These are phyloP conservation scores for Aciculoconidium aculeatum DNA, from an alignment of 805 yeast species.

Conservation along the genomic window DNA sequence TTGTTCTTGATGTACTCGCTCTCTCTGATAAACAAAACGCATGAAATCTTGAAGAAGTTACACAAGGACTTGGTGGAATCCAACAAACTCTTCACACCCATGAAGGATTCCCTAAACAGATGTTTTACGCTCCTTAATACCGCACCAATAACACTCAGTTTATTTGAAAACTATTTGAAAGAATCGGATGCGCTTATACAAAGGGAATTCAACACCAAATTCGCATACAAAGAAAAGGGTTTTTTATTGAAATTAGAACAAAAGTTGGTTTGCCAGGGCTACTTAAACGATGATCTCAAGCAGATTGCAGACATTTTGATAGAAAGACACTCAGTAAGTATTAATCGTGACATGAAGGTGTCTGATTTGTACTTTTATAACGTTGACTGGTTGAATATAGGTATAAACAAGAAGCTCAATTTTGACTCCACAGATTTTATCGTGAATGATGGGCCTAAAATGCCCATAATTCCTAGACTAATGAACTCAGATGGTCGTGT, in stretches of 20 bases:
- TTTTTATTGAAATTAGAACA: slow-evolving; percentile 51
- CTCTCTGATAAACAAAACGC: slow-evolving; percentile 58
- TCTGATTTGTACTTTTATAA: slow-evolving; percentile 59
- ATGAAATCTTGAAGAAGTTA: slow-evolving; percentile 50
- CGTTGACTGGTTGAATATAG: slow-evolving; percentile 55
- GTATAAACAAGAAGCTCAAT: slow-evolving; percentile 17
- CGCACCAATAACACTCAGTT: slow-evolving; percentile 50
- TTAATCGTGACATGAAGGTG: slow-evolving; percentile 41
- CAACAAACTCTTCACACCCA: slow-evolving; percentile 40
- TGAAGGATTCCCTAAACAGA: slow-evolving; percentile 47
- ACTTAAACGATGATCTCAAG: slow-evolving; percentile 41
- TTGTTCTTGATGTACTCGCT: slow-evolving; percentile 61
- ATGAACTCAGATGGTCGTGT: slow-evolving; percentile 17
- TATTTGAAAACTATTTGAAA: slow-evolving; percentile 56
- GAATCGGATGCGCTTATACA: slow-evolving; percentile 44
- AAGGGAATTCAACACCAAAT: slow-evolving; percentile 21
- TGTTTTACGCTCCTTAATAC: slow-evolving; percentile 42
- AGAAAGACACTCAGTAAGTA: slow-evolving; percentile 40
- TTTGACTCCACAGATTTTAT: too few relatives aligned
- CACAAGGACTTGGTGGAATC: slow-evolving; percentile 44
- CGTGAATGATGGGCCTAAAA: too few relatives aligned
- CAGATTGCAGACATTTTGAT: slow-evolving; percentile 40
- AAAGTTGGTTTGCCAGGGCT: slow-evolving; percentile 55
- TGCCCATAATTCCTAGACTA: slow-evolving; percentile 16
- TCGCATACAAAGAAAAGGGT: slow-evolving; percentile 17